Evolutionary conservation across 1,284 basidiomycete species (phyloP).

Genomic region (Puccinia horiana): DNA sequence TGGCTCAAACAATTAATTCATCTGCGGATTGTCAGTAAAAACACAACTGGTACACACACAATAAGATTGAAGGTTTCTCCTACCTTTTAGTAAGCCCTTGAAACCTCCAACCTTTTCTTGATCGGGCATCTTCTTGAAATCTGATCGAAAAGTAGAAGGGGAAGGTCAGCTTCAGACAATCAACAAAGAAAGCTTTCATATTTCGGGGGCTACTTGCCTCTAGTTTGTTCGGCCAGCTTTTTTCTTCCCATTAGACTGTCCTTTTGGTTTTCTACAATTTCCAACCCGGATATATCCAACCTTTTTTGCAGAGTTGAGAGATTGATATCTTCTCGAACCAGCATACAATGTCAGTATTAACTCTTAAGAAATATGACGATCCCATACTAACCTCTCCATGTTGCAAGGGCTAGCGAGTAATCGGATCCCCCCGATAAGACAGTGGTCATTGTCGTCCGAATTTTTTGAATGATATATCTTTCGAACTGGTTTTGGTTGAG

Average conservation of each 20-base stretch:
- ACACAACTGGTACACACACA: not conserved
- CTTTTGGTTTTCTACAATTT: conserved; percentile 96
- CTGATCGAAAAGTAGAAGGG: conserved; percentile 61
- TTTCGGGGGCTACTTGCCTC: conserved; percentile 65
- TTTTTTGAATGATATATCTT: not conserved
- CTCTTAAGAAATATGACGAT: not conserved
- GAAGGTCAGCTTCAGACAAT: not conserved
- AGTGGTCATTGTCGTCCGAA: conserved; percentile 13
- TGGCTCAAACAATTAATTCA: conserved; percentile 55
- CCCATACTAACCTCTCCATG: conserved; percentile 31
- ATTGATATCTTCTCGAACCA: conserved; percentile 69
- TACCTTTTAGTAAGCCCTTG: conserved; percentile 83
- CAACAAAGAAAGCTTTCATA: conserved; percentile 9
- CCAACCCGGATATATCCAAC: conserved; percentile 82
- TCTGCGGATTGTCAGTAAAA: conserved; percentile 19
- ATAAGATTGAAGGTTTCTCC: not conserved
- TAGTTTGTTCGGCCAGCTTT: conserved; percentile 85
- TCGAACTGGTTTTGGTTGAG: not conserved
- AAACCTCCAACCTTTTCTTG: conserved; percentile 82
- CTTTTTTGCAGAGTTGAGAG: conserved; percentile 87
- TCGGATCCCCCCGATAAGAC: conserved; percentile 39
- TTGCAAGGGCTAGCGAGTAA: conserved; percentile 39
- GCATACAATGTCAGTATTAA: not conserved
- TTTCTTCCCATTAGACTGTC: conserved; percentile 91
- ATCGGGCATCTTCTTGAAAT: conserved; percentile 84